Conservation (phyloP, 257 asterid species). For the Solanum infundibuliforme region DNA sequence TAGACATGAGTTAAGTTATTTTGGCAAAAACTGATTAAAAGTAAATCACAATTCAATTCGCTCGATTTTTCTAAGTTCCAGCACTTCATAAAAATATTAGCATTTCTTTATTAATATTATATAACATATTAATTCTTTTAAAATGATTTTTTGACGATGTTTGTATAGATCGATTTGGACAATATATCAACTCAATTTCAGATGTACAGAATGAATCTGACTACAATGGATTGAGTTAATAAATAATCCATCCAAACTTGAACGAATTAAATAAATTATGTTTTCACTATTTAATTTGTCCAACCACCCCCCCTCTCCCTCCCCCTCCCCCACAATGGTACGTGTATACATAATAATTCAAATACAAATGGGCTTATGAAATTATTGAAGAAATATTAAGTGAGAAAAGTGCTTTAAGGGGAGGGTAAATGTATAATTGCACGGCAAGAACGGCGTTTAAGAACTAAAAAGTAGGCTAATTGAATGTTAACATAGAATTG, state of each 20-base stretch:
- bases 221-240: too few species aligned
- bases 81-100: background rate
- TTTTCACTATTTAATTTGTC: background rate
- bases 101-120: background rate
- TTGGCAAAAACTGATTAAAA: background rate
- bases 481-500: conserved; percentile 41
- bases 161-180: background rate
- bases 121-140: background rate
- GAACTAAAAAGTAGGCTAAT: conserved; percentile 75
- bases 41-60: background rate
- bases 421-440: conserved; percentile 12
- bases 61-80: background rate
- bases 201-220: background rate
- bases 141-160: background rate
- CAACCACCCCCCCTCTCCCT: background rate
- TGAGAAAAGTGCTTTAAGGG: background rate
- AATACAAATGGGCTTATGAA: background rate
- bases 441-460: conserved; percentile 24
- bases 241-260: too few species aligned
- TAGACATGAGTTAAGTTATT: background rate
- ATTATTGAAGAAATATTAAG: background rate
- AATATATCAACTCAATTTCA: background rate
- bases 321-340: background rate
- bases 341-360: background rate
- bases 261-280: too few species aligned